Conservation (phyloP, 495 filamentous ascomycete species). For the Clavariopsis aquatica region DNA sequence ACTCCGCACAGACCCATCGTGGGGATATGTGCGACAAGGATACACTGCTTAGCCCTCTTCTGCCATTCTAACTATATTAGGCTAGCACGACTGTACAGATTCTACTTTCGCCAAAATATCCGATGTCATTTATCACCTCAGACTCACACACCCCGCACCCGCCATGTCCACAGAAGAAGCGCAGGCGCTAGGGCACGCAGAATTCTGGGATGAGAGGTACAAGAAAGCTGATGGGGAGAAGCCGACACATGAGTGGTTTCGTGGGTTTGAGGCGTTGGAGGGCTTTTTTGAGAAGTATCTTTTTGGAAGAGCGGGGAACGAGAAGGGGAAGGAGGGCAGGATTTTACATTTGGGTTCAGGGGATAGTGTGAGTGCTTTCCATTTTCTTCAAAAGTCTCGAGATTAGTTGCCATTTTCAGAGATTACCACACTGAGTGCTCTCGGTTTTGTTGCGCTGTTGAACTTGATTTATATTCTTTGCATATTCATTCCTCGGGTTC, state of each 20-base stretch:
- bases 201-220: slow-evolving; percentile 59
- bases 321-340: slow-evolving; percentile 34
- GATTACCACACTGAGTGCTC: too few relatives aligned
- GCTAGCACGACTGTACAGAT: too few relatives aligned
- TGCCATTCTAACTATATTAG: too few relatives aligned
- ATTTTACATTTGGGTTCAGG: slow-evolving; percentile 63
- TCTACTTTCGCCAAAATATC: too few relatives aligned
- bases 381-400: neutral
- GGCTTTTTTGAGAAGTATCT: slow-evolving; percentile 53
- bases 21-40: too few relatives aligned
- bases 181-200: slow-evolving; percentile 44
- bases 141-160: neutral
- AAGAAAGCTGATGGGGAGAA: slow-evolving; percentile 38
- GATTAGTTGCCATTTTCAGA: neutral
- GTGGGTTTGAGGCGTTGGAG: slow-evolving; percentile 51
- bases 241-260: slow-evolving; percentile 55
- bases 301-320: slow-evolving; percentile 29
- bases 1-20: too few relatives aligned
- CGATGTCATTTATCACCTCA: neutral
- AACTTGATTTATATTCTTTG: too few relatives aligned
- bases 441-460: too few relatives aligned
- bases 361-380: slow-evolving; percentile 52
- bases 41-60: too few relatives aligned
- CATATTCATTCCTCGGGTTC: too few relatives aligned
- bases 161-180: slow-evolving; percentile 9